A percentile compares a stretch with the other conserved stretches of the same genome.
phyloP scores from a whole-genome alignment of 2,329 filamentous ascomycete genomes.

The Zymoseptoria tritici region DNA sequence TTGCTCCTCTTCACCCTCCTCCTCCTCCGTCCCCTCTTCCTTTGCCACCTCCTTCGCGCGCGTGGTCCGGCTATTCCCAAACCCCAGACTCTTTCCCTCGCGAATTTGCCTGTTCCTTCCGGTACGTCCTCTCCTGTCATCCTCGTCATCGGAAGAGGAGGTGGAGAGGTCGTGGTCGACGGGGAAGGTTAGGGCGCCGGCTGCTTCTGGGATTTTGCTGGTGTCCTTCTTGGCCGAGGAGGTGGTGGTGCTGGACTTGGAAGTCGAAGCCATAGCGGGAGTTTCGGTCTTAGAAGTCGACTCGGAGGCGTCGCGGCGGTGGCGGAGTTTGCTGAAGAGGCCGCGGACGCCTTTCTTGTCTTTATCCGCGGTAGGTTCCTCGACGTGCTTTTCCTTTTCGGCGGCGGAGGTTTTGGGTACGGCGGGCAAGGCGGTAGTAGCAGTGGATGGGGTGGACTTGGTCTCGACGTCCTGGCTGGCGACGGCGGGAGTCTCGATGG shows the following conservation, averaged over 20 bases:
- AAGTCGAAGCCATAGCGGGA: not conserved
- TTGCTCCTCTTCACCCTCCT: slow-evolving; percentile 33
- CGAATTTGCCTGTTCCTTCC: slow-evolving; percentile 5
- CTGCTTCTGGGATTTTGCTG: not conserved
- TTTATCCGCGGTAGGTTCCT: slow-evolving; percentile 9
- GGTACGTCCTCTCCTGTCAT: slow-evolving; percentile 24
- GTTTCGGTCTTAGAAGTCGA: slow-evolving; percentile 1
- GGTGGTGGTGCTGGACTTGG: not conserved
- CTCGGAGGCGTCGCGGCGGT: slow-evolving; percentile 4
- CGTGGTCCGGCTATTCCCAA: slow-evolving; percentile 11
- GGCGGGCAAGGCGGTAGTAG: slow-evolving; percentile 2
- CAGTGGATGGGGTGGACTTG: slow-evolving; percentile 2
- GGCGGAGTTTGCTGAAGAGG: slow-evolving; percentile 23
- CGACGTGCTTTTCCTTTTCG: slow-evolving; percentile 3
- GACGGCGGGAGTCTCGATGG: slow-evolving; percentile 3
- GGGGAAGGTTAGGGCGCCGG: not conserved
- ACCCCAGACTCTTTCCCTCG: slow-evolving; percentile 28
- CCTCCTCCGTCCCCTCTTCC: slow-evolving; percentile 6
- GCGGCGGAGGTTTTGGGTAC: not conserved
- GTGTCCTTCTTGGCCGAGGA: not conserved
- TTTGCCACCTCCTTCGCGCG: not conserved
- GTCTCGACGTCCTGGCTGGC: not conserved
- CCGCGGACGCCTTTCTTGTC: slow-evolving; percentile 23
- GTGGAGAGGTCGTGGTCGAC: slow-evolving; percentile 3
- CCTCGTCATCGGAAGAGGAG: slow-evolving; percentile 26